Conservation (phyloP, 306 rosid species). For the Castanospermum australe region DNA sequence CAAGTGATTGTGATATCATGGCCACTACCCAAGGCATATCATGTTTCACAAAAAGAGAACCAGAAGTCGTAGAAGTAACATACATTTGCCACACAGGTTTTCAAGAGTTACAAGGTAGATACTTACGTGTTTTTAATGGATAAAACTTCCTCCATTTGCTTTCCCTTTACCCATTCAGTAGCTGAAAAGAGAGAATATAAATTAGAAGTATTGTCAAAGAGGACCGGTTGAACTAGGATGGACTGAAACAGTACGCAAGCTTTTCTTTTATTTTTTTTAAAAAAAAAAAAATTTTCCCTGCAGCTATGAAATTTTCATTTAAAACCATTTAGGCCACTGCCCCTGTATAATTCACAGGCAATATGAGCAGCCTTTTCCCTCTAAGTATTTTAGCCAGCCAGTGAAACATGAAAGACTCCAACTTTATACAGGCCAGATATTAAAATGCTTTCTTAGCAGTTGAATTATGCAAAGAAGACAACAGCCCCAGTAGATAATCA, state of each 20-base stretch:
- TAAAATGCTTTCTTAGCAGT: no score
- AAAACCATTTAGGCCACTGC: background rate
- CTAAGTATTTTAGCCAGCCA: no score
- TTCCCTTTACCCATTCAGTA: constrained; percentile 97
- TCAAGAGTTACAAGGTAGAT: background rate
- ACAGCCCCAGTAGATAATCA: no score
- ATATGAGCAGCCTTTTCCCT: no score
- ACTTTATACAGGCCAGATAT: no score
- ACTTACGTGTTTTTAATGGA: constrained; percentile 84
- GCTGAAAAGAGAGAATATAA: constrained; percentile 52
- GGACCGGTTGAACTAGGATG: background rate
- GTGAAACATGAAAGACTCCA: no score
- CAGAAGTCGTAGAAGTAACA: background rate
- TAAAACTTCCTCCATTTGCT: constrained; percentile 84
- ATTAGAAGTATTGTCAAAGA: constrained; percentile 24
- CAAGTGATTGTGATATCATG: background rate
- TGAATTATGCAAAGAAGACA: no score
- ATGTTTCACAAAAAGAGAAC: background rate
- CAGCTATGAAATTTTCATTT: background rate
- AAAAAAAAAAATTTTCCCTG: background rate
- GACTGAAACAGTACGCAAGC: background rate
- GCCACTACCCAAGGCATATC: background rate
- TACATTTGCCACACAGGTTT: background rate
- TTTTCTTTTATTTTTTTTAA: background rate
- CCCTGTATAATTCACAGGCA: background rate